Evolutionary conservation across 257 asterid genomes (phyloP).

Genomic region (Nicotiana benthamiana): DNA sequence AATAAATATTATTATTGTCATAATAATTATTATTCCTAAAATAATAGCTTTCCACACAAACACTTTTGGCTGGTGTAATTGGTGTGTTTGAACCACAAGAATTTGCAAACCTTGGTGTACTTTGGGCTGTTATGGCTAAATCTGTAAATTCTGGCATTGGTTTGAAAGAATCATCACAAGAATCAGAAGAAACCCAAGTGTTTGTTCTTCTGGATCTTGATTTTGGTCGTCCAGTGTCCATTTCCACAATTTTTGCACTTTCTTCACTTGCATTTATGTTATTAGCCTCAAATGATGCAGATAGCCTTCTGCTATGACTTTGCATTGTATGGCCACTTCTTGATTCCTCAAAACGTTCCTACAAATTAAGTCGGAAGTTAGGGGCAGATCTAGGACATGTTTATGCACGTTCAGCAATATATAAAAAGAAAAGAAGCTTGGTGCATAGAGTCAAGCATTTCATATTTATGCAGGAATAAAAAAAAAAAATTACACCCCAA

Average conservation of each 20-base stretch:
- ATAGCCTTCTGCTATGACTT: slow-evolving; percentile 39
- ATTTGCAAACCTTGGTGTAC: slow-evolving; percentile 53
- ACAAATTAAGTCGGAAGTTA: neutral
- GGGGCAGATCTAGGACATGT: neutral
- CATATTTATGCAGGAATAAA: too few relatives aligned
- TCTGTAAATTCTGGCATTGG: neutral
- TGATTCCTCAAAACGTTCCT: slow-evolving; percentile 36
- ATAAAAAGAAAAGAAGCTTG: too few relatives aligned
- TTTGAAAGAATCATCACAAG: slow-evolving; percentile 25
- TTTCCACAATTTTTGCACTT: slow-evolving; percentile 68
- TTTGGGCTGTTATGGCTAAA: slow-evolving; percentile 30
- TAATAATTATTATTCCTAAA: slow-evolving; percentile 14
- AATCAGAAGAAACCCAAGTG: slow-evolving; percentile 25
- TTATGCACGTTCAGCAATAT: neutral
- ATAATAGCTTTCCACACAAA: slow-evolving; percentile 25
- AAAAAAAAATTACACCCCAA: too few relatives aligned
- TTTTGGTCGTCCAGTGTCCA: slow-evolving; percentile 60
- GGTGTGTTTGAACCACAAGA: slow-evolving; percentile 24
- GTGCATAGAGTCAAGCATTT: too few relatives aligned
- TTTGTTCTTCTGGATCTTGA: slow-evolving; percentile 47
- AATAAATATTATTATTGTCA: slow-evolving; percentile 10
- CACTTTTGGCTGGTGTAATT: slow-evolving; percentile 41
- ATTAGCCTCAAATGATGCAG: slow-evolving; percentile 37
- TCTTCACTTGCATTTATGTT: slow-evolving; percentile 30
- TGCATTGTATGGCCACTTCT: slow-evolving; percentile 22